phyloP scores from a whole-genome alignment of 768 basidiomycete genomes.

The Boletus pseudo-olivaceus region DNA sequence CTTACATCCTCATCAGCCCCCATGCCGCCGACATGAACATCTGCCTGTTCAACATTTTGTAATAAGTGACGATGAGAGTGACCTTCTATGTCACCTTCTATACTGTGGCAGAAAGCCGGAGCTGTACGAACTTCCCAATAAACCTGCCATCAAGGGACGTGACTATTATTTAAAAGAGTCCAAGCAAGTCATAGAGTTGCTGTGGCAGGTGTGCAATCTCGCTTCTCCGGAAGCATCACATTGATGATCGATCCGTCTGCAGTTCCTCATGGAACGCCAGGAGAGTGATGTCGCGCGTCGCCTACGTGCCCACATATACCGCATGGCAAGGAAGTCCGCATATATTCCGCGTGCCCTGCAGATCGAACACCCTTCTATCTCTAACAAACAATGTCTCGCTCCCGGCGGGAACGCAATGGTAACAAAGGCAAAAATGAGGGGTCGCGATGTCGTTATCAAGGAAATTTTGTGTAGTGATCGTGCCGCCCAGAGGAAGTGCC shows the following conservation, averaged over 20 bases:
- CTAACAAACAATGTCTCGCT: background rate
- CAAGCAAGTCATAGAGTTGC: constrained; percentile 20
- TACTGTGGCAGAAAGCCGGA: constrained; percentile 16
- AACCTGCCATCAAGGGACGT: background rate
- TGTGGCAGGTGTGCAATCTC: constrained; percentile 18
- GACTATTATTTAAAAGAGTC: constrained; percentile 5
- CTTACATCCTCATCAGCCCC: constrained; percentile 6
- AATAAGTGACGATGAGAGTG: constrained; percentile 12
- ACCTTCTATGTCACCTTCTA: constrained; percentile 18
- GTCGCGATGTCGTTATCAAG: constrained; percentile 26
- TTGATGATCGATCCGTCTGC: background rate
- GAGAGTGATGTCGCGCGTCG: constrained; percentile 1
- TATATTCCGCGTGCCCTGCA: constrained; percentile 20
- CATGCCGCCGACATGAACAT: constrained; percentile 11
- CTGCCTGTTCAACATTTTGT: background rate
- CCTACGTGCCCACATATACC: constrained; percentile 21
- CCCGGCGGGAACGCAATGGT: constrained; percentile 23
- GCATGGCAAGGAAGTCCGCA: constrained; percentile 28
- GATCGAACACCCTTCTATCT: constrained; percentile 6
- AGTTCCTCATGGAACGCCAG: constrained; percentile 12
- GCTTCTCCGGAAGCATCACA: background rate
- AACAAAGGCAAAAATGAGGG: constrained; percentile 13
- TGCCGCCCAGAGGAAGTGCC: background rate
- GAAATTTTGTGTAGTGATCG: constrained; percentile 6
- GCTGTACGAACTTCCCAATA: constrained; percentile 10